Evolutionary conservation across 1,139 yeast genomes (phyloP).

Genomic region (Protomyces gravidus): DNA sequence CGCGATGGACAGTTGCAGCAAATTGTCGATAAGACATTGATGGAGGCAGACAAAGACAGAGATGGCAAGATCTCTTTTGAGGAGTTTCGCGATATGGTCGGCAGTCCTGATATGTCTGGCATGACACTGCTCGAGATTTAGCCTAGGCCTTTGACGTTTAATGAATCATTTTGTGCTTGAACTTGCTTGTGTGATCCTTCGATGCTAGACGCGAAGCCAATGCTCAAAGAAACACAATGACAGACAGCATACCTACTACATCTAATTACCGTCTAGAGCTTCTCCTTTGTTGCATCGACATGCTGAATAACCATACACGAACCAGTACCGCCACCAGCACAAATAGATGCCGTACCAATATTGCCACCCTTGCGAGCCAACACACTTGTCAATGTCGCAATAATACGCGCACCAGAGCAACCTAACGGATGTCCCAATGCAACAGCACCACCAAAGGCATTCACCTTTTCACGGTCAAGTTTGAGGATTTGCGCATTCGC

Average conservation of each 20-base stretch:
- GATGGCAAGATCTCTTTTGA: slow-evolving; percentile 83
- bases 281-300: slow-evolving; percentile 23
- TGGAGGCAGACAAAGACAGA: slow-evolving; percentile 90
- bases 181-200: not conserved
- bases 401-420: slow-evolving; percentile 93
- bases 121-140: slow-evolving; percentile 19
- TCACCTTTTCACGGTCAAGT: slow-evolving; percentile 65
- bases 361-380: slow-evolving; percentile 70
- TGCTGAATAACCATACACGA: slow-evolving; percentile 70
- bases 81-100: slow-evolving; percentile 52
- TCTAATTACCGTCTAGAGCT: not conserved
- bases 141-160: not conserved
- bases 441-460: slow-evolving; percentile 97
- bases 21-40: slow-evolving; percentile 87
- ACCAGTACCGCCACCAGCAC: slow-evolving; percentile 99
- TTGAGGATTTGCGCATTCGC: slow-evolving; percentile 76
- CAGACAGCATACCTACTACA: not conserved
- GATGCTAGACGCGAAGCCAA: not conserved
- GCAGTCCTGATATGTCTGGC: slow-evolving; percentile 16
- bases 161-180: too few relatives aligned
- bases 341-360: slow-evolving; percentile 89
- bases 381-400: slow-evolving; percentile 74
- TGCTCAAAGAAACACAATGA: too few relatives aligned
- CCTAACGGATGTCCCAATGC: slow-evolving; percentile 97
- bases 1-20: slow-evolving; percentile 84